Evolutionary conservation across 2,329 filamentous ascomycete species (phyloP).

Genomic region (Phialocephala subalpina): DNA sequence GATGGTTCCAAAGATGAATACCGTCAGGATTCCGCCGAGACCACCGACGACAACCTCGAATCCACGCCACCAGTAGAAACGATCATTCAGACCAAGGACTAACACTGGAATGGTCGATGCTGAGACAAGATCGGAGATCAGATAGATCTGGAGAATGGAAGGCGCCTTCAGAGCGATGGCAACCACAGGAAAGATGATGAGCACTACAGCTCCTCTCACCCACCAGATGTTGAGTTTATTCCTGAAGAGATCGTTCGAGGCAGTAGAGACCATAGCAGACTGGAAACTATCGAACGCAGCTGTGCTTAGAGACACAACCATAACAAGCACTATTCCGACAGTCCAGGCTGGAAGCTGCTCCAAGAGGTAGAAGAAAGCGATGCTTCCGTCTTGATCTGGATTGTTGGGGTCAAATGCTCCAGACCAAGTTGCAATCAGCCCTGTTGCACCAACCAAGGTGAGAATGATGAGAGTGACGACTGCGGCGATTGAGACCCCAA

Average conservation of each 20-base stretch:
- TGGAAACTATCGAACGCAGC: conserved; percentile 84
- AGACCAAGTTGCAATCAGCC: conserved; percentile 81
- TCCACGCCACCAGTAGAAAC: conserved; percentile 77
- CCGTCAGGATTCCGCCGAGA: conserved; percentile 78
- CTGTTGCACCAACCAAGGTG: conserved; percentile 75
- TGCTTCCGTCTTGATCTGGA: conserved; percentile 66
- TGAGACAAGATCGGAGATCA: conserved; percentile 82
- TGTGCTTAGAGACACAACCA: conserved; percentile 79
- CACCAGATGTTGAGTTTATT: conserved; percentile 81
- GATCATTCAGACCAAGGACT: conserved; percentile 73
- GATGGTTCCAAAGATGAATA: conserved; percentile 82
- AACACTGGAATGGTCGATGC: conserved; percentile 79
- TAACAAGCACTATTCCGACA: conserved; percentile 82
- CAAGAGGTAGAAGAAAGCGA: conserved; percentile 80
- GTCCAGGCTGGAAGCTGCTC: conserved; percentile 79
- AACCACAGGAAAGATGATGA: conserved; percentile 77
- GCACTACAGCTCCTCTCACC: conserved; percentile 73
- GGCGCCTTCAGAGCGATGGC: conserved; percentile 78
- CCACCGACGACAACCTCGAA: conserved; percentile 83
- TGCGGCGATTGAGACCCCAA: conserved; percentile 75
- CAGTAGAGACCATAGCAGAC: conserved; percentile 84
- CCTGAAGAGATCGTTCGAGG: conserved; percentile 84
- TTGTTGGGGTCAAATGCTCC: conserved; percentile 71
- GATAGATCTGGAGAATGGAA: conserved; percentile 80
- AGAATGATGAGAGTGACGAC: conserved; percentile 72